Evolutionary conservation across 2,329 filamentous ascomycete species (phyloP), one percentile per base, ranked within the genome.

Genomic region (Chaetoscypha palmicola): DNA sequence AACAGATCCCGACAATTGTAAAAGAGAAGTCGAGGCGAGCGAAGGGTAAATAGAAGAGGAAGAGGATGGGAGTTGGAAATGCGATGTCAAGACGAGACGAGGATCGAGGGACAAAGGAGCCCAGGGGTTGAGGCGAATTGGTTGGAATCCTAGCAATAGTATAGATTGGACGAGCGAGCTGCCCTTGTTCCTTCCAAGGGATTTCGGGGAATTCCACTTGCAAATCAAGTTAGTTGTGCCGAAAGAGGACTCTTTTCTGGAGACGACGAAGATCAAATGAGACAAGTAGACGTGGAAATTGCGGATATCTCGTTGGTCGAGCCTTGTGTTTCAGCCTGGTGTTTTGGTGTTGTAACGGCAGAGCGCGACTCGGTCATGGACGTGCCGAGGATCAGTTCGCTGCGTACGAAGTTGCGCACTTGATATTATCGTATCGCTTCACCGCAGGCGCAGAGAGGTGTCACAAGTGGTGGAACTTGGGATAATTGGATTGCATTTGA

Each of bases 21-120:
- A 23, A 28, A 30, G n/a, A 33, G 17, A 24, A 41, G n/a, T 37
- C 22, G 31, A 45, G 38, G 41, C 33, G 38, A 36, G 43, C n/a
- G 37, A 40, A 34, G 43, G 39, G 39, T 34, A 19, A 33, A 30
- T 21, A 24, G 32, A 35, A 16, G 26, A 22, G 38, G 30, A 33
- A 22, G 28, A 32, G 42, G 38, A 42, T 37, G 45, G 43, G 31
- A 37, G 31, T 37, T 41, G 41, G 28, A 36, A 45, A 43, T 36
- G 43, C 28, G 46, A 54, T 40, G 47, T 52, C 50, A 45, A 48
- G 53, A 54, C 51, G 50, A 49, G 45, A 49, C 45, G 19, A 48
- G 51, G 42, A 40, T 26, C 41, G 40, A 46, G 34, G 28, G 7
- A 24, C 20, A 3, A 32, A 4, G 26, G 33, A 19, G n/a, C n/a